Percentiles rank a stretch among this genome's conserved stretches.
phyloP scores from a whole-genome alignment of 1,284 basidiomycete genomes.

The Ceratobasidium sp. region DNA sequence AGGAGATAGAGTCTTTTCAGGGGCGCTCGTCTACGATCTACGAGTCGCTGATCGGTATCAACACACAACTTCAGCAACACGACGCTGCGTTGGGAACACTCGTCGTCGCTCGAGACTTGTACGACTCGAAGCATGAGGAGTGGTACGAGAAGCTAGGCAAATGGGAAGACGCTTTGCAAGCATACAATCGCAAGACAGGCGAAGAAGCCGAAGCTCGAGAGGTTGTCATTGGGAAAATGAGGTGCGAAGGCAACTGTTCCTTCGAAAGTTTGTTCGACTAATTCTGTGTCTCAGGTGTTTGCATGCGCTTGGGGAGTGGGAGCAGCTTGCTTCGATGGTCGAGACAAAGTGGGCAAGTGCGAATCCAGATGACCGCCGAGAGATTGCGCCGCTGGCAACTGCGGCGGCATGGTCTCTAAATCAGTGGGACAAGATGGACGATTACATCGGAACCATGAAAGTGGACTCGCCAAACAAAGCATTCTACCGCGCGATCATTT shows the following conservation, averaged over 20 bases:
- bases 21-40: conserved; percentile 83
- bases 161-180: conserved; percentile 94
- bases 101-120: conserved; percentile 86
- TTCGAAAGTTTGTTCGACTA: background rate
- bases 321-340: conserved; percentile 87
- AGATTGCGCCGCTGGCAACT: conserved; percentile 96
- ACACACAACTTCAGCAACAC: conserved; percentile 96
- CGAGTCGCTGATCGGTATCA: conserved; percentile 96
- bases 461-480: conserved; percentile 93
- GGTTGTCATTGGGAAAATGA: conserved; percentile 90
- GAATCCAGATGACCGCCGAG: conserved; percentile 85
- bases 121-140: conserved; percentile 91
- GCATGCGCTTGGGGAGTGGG: conserved; percentile 99
- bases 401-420: conserved; percentile 97
- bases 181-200: conserved; percentile 86
- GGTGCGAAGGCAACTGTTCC: conserved; percentile 54
- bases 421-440: conserved; percentile 99
- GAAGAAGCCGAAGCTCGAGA: conserved; percentile 79
- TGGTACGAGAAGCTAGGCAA: conserved; percentile 98
- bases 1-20: conserved; percentile 96
- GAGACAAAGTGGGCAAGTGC: conserved; percentile 92
- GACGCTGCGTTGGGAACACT: conserved; percentile 97
- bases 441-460: conserved; percentile 96
- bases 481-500: conserved; percentile 96
- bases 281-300: conserved; percentile 67